Percentiles rank a stretch among this genome's conserved stretches.
Conservation (phyloP, 2,329 filamentous ascomycete genomes). For the Pseudopithomyces chartarum region DNA sequence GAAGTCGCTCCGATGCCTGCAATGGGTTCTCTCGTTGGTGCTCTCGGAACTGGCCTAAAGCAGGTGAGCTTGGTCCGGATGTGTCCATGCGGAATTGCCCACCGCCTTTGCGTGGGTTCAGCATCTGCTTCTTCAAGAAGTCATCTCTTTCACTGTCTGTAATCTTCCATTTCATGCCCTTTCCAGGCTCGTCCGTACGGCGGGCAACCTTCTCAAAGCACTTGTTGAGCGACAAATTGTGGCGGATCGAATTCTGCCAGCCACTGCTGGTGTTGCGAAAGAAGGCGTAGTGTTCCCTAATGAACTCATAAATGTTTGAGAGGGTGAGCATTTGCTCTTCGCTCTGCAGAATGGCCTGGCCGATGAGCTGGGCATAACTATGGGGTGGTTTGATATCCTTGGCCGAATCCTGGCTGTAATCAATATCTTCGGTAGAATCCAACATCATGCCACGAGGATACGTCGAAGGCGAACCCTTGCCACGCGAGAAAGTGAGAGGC, state of each 20-base stretch:
- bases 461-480: constrained; percentile 53
- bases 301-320: constrained; percentile 91
- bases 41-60: constrained; percentile 38
- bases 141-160: constrained; percentile 82
- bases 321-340: constrained; percentile 87
- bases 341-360: constrained; percentile 89
- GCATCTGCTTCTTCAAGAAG: constrained; percentile 73
- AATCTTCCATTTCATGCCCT: constrained; percentile 99
- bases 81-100: constrained; percentile 56
- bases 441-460: constrained; percentile 58
- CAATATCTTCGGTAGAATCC: constrained; percentile 64
- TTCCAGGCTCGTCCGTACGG: constrained; percentile 92
- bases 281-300: constrained; percentile 89
- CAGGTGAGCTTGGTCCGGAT: constrained; percentile 72
- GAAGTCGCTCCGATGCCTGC: constrained; percentile 57
- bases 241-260: constrained; percentile 98
- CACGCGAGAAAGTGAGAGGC: constrained; percentile 41
- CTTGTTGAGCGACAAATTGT: constrained; percentile 95
- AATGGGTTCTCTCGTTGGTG: constrained; percentile 55
- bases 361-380: constrained; percentile 96
- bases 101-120: constrained; percentile 48
- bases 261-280: constrained; percentile 84
- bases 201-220: constrained; percentile 92
- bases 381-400: constrained; percentile 93
- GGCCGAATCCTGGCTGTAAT: constrained; percentile 81